Percentiles rank a stretch among this genome's conserved stretches.
Conservation (phyloP, 768 basidiomycete species). For the Hydnum rufescens region DNA sequence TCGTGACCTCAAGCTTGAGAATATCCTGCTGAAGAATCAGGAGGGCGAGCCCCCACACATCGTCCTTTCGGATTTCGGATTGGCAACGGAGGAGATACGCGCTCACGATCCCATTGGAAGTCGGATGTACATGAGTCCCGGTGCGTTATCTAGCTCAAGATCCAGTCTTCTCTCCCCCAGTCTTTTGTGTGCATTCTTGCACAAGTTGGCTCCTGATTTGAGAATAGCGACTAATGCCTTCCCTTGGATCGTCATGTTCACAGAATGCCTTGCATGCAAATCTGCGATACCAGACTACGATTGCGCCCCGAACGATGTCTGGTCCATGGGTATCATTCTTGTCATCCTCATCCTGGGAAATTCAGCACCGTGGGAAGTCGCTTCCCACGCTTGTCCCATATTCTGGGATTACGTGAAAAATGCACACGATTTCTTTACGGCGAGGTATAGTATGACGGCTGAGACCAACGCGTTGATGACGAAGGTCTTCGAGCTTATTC, state of each 20-base stretch:
- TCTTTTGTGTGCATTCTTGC: not conserved
- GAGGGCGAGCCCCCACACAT: slow-evolving; percentile 35
- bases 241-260: slow-evolving; percentile 60
- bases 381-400: not conserved
- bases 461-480: not conserved
- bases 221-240: slow-evolving; percentile 36
- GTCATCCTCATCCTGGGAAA: slow-evolving; percentile 36
- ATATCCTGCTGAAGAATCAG: slow-evolving; percentile 21
- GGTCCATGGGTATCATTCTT: slow-evolving; percentile 36
- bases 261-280: slow-evolving; percentile 17
- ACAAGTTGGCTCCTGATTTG: not conserved
- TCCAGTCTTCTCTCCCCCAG: not conserved
- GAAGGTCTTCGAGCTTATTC: not conserved
- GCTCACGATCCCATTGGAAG: slow-evolving; percentile 25
- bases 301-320: slow-evolving; percentile 33
- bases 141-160: slow-evolving; percentile 10
- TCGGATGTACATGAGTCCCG: slow-evolving; percentile 28
- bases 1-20: slow-evolving; percentile 95
- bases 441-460: not conserved
- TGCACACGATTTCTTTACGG: not conserved
- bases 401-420: not conserved
- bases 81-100: slow-evolving; percentile 27
- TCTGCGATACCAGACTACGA: slow-evolving; percentile 23
- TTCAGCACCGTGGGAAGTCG: not conserved
- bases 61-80: slow-evolving; percentile 86